Conservation (phyloP, 2,329 filamentous ascomycete genomes). For the Apiospora rasikravindrae region DNA sequence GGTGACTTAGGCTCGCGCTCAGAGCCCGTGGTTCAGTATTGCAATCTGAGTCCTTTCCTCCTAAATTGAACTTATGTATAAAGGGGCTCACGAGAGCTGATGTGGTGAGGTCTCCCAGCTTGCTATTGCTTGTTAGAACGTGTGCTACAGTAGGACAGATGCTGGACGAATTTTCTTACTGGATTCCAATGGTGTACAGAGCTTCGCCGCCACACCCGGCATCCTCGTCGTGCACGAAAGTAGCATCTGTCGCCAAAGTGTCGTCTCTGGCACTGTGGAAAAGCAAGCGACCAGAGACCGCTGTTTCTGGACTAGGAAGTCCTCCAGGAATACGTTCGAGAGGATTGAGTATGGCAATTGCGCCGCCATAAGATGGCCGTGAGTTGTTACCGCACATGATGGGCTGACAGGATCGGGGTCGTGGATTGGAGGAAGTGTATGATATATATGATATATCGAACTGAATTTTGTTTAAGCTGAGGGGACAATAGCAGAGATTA, state of each 20-base stretch:
- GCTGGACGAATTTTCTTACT: constrained; percentile 41
- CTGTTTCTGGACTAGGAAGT: constrained; percentile 28
- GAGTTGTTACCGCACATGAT: constrained; percentile 53
- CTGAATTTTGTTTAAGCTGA: not conserved
- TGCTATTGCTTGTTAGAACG: constrained; percentile 32
- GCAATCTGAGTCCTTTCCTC: constrained; percentile 24
- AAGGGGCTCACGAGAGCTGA: constrained; percentile 48
- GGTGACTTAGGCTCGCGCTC: constrained; percentile 37
- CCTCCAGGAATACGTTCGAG: constrained; percentile 31
- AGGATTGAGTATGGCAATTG: constrained; percentile 48
- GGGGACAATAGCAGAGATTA: not conserved
- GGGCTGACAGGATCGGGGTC: not conserved
- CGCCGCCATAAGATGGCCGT: constrained; percentile 49
- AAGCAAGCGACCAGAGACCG: constrained; percentile 38
- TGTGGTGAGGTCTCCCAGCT: constrained; percentile 50
- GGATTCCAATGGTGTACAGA: constrained; percentile 48
- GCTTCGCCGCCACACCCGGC: constrained; percentile 26
- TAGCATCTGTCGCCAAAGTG: constrained; percentile 46
- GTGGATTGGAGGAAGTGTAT: not conserved
- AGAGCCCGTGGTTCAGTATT: constrained; percentile 37
- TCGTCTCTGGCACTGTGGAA: constrained; percentile 41
- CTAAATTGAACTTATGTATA: constrained; percentile 45
- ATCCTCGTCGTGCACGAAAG: constrained; percentile 42
- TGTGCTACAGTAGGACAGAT: not conserved
- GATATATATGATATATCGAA: not conserved